A percentile compares a stretch with the other conserved stretches of the same genome.
Conservation (phyloP, 805 yeast genomes). For the Ogataea henricii region DNA sequence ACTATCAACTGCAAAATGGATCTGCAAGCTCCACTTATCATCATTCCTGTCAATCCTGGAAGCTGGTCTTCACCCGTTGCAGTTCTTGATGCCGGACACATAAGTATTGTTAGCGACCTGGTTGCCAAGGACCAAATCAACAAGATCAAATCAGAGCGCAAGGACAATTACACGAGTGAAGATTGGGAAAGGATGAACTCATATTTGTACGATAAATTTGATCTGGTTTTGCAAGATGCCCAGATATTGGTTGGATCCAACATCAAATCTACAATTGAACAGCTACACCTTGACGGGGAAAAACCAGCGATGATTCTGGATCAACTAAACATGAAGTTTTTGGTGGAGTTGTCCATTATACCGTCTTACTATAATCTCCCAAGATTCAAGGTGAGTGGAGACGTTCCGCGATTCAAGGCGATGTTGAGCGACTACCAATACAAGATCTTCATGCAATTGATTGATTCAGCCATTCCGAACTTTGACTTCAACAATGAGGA, state of each 20-base stretch:
- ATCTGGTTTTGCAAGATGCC: slow-evolving; percentile 75
- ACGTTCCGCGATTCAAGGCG: slow-evolving; percentile 70
- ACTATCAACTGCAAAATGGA: slow-evolving; percentile 84
- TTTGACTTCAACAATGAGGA: slow-evolving; percentile 31
- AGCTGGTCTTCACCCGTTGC: slow-evolving; percentile 86
- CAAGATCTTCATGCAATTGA: slow-evolving; percentile 77
- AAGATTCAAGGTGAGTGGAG: slow-evolving; percentile 70
- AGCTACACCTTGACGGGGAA: slow-evolving; percentile 51
- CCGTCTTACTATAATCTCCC: slow-evolving; percentile 80
- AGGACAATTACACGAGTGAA: slow-evolving; percentile 52
- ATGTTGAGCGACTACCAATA: slow-evolving; percentile 88
- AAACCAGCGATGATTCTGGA: slow-evolving; percentile 69
- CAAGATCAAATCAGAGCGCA: slow-evolving; percentile 63
- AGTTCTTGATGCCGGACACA: slow-evolving; percentile 93
- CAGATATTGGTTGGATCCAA: slow-evolving; percentile 86
- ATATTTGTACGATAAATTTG: slow-evolving; percentile 88
- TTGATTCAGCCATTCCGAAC: slow-evolving; percentile 68
- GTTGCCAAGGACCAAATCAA: slow-evolving; percentile 69
- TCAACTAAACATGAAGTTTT: slow-evolving; percentile 69
- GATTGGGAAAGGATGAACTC: slow-evolving; percentile 79
- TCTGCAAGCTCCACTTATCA: slow-evolving; percentile 89
- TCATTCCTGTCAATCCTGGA: slow-evolving; percentile 79
- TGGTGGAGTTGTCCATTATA: slow-evolving; percentile 80
- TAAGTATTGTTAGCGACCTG: slow-evolving; percentile 78
- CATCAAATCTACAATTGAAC: slow-evolving; percentile 74